Conservation (phyloP, 495 filamentous ascomycete genomes). For the Hypoxylon subgilvum region DNA sequence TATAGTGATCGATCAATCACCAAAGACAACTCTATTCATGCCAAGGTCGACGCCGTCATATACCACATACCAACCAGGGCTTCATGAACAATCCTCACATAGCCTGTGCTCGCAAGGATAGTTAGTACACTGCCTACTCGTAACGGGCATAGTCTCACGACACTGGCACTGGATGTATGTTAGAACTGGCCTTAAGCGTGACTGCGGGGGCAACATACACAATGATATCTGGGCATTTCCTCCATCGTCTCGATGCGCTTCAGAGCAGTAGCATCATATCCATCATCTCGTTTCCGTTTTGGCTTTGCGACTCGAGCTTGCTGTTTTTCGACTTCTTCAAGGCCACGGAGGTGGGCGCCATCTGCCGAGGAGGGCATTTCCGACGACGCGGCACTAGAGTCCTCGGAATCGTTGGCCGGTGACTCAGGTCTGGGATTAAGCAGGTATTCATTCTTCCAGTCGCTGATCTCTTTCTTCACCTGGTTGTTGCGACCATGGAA, state of each 20-base stretch:
- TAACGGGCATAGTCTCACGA: conserved; percentile 25
- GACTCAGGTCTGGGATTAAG: neutral
- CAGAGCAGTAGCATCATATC: neutral
- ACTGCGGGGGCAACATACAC: conserved; percentile 18
- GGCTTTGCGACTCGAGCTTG: conserved; percentile 5
- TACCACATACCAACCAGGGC: neutral
- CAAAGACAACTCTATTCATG: neutral
- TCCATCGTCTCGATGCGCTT: conserved; percentile 19
- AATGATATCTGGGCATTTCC: conserved; percentile 11
- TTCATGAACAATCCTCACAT: conserved; percentile 24
- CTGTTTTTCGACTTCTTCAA: conserved; percentile 1
- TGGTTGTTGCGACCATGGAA: conserved; percentile 56
- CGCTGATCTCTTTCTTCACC: conserved; percentile 39
- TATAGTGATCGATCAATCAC: neutral
- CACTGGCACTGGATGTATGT: conserved; percentile 32
- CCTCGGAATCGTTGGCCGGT: conserved; percentile 15
- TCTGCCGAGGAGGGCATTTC: conserved; percentile 1
- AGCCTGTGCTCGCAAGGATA: conserved; percentile 33
- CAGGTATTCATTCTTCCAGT: conserved; percentile 47
- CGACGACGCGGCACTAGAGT: conserved; percentile 2
- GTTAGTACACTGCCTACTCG: conserved; percentile 29
- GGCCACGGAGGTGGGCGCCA: neutral
- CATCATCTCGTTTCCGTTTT: conserved; percentile 39
- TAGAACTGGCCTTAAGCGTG: conserved; percentile 17
- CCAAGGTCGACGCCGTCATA: neutral